Evolutionary conservation across 371 early-diverging fungal species (phyloP).

Genomic region (Lichtheimia hyalospora): DNA sequence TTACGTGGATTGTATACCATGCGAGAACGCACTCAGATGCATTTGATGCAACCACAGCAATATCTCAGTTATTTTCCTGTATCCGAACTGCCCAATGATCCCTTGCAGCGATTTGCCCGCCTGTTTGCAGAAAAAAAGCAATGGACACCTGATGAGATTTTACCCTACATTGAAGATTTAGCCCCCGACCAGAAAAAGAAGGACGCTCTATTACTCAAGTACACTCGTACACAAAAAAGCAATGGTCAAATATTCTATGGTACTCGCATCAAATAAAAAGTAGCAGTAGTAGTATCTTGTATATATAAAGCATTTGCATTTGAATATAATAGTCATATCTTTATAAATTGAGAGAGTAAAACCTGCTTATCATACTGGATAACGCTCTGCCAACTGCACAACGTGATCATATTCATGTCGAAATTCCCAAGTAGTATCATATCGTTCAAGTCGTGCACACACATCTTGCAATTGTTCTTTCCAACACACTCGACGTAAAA

Average conservation of each 20-base stretch:
- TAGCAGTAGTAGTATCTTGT: background rate
- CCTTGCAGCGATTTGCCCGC: slow-evolving; percentile 49
- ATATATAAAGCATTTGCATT: background rate
- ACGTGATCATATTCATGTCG: slow-evolving; percentile 40
- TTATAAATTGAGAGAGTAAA: slow-evolving; percentile 3
- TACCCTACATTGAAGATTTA: slow-evolving; percentile 51
- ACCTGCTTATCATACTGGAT: slow-evolving; percentile 7
- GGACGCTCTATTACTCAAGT: slow-evolving; percentile 53
- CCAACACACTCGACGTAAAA: slow-evolving; percentile 16
- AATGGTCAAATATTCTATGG: slow-evolving; percentile 28
- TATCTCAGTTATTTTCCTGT: slow-evolving; percentile 53
- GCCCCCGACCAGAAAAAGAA: slow-evolving; percentile 51
- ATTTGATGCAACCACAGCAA: slow-evolving; percentile 13
- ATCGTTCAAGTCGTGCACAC: slow-evolving; percentile 25
- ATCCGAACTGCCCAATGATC: slow-evolving; percentile 47
- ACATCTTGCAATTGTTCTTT: slow-evolving; percentile 20
- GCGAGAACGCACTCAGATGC: slow-evolving; percentile 16
- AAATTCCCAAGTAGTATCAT: slow-evolving; percentile 44
- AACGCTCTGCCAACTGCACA: slow-evolving; percentile 21
- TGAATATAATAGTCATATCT: background rate
- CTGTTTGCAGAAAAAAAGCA: slow-evolving; percentile 50
- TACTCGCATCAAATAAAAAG: slow-evolving; percentile 42
- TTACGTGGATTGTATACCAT: slow-evolving; percentile 34
- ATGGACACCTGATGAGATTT: slow-evolving; percentile 55
- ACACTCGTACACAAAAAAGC: slow-evolving; percentile 26